Evolutionary conservation across 352 stramenopile species (phyloP), one percentile per base, ranked within the genome.

Genomic region (Phytophthora pistaciae): DNA sequence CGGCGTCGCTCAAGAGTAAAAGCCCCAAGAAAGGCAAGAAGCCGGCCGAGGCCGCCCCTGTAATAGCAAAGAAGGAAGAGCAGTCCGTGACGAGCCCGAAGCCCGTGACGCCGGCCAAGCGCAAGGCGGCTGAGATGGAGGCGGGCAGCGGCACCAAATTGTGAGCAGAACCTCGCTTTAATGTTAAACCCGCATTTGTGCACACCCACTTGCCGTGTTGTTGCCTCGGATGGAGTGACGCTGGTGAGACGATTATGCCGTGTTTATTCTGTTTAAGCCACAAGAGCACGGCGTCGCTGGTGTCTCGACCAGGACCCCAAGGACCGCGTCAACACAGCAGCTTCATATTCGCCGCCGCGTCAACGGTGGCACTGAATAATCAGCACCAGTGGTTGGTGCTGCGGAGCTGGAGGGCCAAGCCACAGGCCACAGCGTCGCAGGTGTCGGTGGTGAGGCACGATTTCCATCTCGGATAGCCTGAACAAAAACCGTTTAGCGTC

Each of bases 71-170:
- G 18, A 56, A 60, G 54, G 52, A 70, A 25, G 68, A 63, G 49
- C 46, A 69, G 48, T 55, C 36, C 10, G 50, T 68, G 10, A 14
- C 42, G 40, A 55, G 25, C 29, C 46, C 58, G 44, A 65, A 59
- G 31, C 44, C 66, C 14, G 46, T 66, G 40, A 90, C 75, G 10
- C 83, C 78, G 16, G 50, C 58, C 38, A 91, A 91, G 70, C 81
- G 83, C 46, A 92, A 90, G 70, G 78, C 73, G 20, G 65, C 75
- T 9, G 85, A 90, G 44, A 87, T 88, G 70, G 56, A 78, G 50
- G 23, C 70, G 6, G 40, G 40, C 18, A 49, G 40, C 57, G 60
- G 50, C 36, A 65, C 56, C 44, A 80, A 64, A 42, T 54, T 70
- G 56, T 66, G 58, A 77, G 55, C 56, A 56, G 55, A 56, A 53